These are phyloP conservation scores for Sporisorium iseilematis-ciliati DNA, from an alignment of 1,284 basidiomycete species.

Conservation along the genomic window DNA sequence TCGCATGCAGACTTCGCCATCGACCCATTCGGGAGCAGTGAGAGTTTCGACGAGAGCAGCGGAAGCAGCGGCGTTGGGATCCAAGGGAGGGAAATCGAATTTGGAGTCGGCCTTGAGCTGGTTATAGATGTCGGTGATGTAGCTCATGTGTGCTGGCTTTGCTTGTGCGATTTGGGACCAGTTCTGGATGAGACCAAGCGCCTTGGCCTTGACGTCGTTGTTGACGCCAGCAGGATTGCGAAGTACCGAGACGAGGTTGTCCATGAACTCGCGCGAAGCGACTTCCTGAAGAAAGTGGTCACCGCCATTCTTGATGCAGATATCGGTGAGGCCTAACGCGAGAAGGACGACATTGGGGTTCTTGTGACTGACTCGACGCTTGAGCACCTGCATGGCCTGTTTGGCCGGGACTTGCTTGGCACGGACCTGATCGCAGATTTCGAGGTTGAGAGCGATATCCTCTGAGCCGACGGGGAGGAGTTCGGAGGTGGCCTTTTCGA, in stretches of 20 bases:
- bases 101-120: conserved; percentile 67
- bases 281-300: conserved; percentile 80
- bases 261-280: conserved; percentile 87
- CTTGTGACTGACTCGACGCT: conserved; percentile 87
- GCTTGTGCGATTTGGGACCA: conserved; percentile 92
- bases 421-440: conserved; percentile 93
- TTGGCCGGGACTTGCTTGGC: conserved; percentile 88
- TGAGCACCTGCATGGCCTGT: conserved; percentile 88
- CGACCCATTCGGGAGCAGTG: conserved; percentile 91
- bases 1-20: conserved; percentile 92
- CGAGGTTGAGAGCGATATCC: conserved; percentile 92
- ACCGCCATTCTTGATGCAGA: conserved; percentile 97
- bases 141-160: conserved; percentile 74
- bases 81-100: conserved; percentile 86
- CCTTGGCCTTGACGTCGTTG: conserved; percentile 84
- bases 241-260: conserved; percentile 86
- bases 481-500: conserved; percentile 90
- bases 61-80: conserved; percentile 74
- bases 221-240: conserved; percentile 76
- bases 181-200: conserved; percentile 84
- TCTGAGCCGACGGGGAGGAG: conserved; percentile 79
- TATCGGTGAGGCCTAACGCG: conserved; percentile 84
- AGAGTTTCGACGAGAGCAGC: conserved; percentile 66
- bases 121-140: conserved; percentile 66
- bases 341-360: conserved; percentile 96